Percentiles rank a stretch among this genome's conserved stretches.
phyloP scores from a whole-genome alignment of 495 filamentous ascomycete species.

The Penicillium argentinense region DNA sequence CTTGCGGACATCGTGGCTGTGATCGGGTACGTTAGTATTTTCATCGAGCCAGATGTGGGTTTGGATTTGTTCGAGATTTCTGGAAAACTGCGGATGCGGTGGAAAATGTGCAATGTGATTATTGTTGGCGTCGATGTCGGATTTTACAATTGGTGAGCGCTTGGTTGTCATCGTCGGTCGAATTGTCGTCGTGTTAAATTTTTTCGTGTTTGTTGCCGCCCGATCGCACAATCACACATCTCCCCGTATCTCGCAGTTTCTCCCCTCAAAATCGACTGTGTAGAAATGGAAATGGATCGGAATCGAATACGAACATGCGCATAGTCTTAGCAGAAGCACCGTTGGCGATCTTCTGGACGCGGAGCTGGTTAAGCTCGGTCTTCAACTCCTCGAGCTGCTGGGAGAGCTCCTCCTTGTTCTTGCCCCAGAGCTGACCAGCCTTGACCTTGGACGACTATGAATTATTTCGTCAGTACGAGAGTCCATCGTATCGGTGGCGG shows the following conservation, averaged over 20 bases:
- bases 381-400: conserved; percentile 94
- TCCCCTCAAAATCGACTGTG: conserved; percentile 13
- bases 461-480: conserved; percentile 23
- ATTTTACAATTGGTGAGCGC: too few species aligned
- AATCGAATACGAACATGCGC: conserved; percentile 78
- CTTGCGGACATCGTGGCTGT: conserved; percentile 98
- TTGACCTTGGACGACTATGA: conserved; percentile 89
- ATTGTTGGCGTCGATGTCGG: too few species aligned
- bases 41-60: too few species aligned
- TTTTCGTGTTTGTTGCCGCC: conserved; percentile 18
- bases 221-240: conserved; percentile 19
- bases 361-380: conserved; percentile 87
- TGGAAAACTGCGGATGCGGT: too few species aligned
- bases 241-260: not conserved
- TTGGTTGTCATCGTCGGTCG: too few species aligned
- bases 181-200: conserved; percentile 3
- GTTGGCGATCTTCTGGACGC: conserved; percentile 95
- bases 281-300: conserved; percentile 12
- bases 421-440: conserved; percentile 92
- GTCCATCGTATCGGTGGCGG: conserved; percentile 3
- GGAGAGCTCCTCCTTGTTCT: conserved; percentile 95
- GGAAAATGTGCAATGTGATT: too few species aligned
- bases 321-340: conserved; percentile 90
- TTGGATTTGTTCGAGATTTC: not conserved
- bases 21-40: conserved; percentile 14